Evolutionary conservation across 2,329 filamentous ascomycete genomes (phyloP).

Genomic region (Podosphaera leucotricha): DNA sequence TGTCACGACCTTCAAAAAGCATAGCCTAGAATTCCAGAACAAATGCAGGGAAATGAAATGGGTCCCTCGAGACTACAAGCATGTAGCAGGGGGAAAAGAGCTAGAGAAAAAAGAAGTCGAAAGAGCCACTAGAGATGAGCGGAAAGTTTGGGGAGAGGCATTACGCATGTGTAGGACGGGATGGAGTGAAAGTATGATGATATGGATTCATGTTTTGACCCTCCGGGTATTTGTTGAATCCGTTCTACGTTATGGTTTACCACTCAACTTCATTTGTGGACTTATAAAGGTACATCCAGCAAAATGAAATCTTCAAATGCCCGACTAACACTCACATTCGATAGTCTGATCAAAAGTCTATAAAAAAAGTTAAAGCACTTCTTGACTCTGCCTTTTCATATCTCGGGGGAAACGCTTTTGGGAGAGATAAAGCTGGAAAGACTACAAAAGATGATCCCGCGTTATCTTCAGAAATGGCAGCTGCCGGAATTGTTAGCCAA

Average conservation of each 20-base stretch:
- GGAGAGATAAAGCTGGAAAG: slow-evolving; percentile 77
- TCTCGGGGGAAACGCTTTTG: slow-evolving; percentile 82
- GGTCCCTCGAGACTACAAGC: slow-evolving; percentile 85
- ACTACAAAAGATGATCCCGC: slow-evolving; percentile 73
- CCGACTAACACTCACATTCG: slow-evolving; percentile 2
- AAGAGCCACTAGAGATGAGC: slow-evolving; percentile 59
- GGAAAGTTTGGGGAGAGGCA: slow-evolving; percentile 82
- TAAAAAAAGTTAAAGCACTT: slow-evolving; percentile 53
- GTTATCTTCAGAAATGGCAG: slow-evolving; percentile 61
- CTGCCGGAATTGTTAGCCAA: slow-evolving; percentile 35
- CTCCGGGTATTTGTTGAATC: slow-evolving; percentile 92
- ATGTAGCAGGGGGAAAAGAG: slow-evolving; percentile 71
- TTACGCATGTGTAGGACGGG: slow-evolving; percentile 70
- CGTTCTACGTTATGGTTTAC: slow-evolving; percentile 84
- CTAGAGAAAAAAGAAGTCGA: slow-evolving; percentile 75
- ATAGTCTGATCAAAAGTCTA: slow-evolving; percentile 61
- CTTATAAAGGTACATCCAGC: slow-evolving; percentile 48
- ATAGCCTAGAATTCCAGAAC: slow-evolving; percentile 65
- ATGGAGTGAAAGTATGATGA: slow-evolving; percentile 90
- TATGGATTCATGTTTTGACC: slow-evolving; percentile 80
- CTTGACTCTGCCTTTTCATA: slow-evolving; percentile 76
- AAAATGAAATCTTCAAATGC: not conserved
- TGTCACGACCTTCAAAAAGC: slow-evolving; percentile 85
- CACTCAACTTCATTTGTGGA: slow-evolving; percentile 68
- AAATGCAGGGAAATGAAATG: slow-evolving; percentile 85